A percentile compares a stretch with the other conserved stretches of the same genome.
Evolutionary conservation across 148 eudicot species (phyloP).

Genomic region (Arbutus unedo): DNA sequence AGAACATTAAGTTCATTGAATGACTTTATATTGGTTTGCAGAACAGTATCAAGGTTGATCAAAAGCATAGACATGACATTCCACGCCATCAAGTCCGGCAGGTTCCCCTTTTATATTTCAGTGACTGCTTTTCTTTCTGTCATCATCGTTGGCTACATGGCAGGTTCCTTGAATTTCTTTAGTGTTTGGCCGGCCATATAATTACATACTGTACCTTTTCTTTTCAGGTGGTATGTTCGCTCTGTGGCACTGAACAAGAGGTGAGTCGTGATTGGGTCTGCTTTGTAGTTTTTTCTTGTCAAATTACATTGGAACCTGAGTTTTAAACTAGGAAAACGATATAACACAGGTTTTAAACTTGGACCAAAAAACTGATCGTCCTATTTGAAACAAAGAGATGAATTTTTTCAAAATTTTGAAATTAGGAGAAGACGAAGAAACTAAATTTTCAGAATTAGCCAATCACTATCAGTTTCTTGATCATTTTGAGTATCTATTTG

Average conservation of each 20-base stretch:
- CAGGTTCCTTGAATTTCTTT: background rate
- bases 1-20: background rate
- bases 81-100: constrained; percentile 63
- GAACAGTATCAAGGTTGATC: constrained; percentile 63
- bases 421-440: background rate
- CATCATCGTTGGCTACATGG: background rate
- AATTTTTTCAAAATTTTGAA: background rate
- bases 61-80: constrained; percentile 64
- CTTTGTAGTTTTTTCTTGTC: background rate
- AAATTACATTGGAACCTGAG: background rate
- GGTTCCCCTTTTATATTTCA: constrained; percentile 31
- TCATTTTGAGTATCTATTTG: background rate
- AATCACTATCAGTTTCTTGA: background rate
- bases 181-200: background rate
- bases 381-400: too few relatives aligned
- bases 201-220: background rate
- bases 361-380: background rate
- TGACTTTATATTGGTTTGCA: constrained; percentile 26
- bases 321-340: background rate
- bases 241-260: constrained; percentile 90
- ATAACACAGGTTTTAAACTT: background rate
- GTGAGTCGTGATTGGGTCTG: constrained; percentile 37
- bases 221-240: constrained; percentile 76
- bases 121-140: constrained; percentile 1
- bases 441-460: background rate